A percentile compares a stretch with the other conserved stretches of the same genome.
phyloP scores from a whole-genome alignment of 2,329 filamentous ascomycete species.

The Trematosphaeria pertusa region DNA sequence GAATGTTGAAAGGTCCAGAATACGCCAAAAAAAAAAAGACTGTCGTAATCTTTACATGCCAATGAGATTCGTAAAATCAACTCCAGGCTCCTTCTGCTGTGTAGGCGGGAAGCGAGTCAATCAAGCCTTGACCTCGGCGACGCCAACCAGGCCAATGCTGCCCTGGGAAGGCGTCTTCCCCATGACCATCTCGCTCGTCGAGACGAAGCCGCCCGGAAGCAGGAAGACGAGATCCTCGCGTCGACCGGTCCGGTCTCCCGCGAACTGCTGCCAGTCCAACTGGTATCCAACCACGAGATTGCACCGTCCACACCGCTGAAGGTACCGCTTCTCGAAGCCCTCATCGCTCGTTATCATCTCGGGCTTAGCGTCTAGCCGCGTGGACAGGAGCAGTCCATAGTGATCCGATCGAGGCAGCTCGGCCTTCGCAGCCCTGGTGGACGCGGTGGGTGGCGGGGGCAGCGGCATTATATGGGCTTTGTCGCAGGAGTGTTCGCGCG shows the following conservation, averaged over 20 bases:
- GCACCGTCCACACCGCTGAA: conserved; percentile 68
- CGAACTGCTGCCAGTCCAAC: conserved; percentile 61
- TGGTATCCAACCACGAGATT: conserved; percentile 68
- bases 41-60: neutral
- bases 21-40: neutral
- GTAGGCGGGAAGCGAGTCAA: neutral
- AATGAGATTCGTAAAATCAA: neutral
- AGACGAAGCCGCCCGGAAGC: conserved; percentile 65
- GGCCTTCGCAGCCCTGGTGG: conserved; percentile 24
- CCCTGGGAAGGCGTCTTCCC: conserved; percentile 40
- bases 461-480: conserved; percentile 65
- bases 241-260: conserved; percentile 36
- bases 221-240: conserved; percentile 64
- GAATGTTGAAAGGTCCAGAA: no score
- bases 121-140: conserved; percentile 32
- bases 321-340: conserved; percentile 71
- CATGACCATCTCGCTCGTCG: conserved; percentile 62
- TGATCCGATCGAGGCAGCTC: conserved; percentile 29
- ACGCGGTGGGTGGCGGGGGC: conserved; percentile 37
- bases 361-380: conserved; percentile 56
- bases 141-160: conserved; percentile 22
- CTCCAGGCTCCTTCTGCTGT: neutral
- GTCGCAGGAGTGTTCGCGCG: conserved; percentile 59
- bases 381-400: conserved; percentile 61
- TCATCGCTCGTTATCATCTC: conserved; percentile 63